Evolutionary conservation across 352 stramenopile genomes (phyloP).

Genomic region (Phytophthora chlamydospora): DNA sequence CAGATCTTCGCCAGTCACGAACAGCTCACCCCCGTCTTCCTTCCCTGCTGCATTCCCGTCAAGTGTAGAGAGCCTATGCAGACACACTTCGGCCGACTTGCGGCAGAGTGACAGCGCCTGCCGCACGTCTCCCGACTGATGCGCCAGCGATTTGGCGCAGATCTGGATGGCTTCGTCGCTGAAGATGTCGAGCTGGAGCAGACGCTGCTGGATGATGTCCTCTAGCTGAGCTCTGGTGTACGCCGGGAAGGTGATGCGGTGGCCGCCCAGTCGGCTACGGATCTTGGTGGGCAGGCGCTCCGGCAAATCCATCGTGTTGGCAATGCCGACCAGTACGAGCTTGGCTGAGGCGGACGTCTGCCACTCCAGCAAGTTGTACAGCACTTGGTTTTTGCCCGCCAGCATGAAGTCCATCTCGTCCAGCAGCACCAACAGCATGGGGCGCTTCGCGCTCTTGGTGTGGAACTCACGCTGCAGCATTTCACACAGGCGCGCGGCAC

Average conservation of each 20-base stretch:
- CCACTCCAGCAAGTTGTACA: conserved; percentile 87
- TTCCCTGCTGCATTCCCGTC: neutral
- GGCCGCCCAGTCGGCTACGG: conserved; percentile 62
- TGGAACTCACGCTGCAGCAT: conserved; percentile 58
- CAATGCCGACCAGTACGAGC: conserved; percentile 75
- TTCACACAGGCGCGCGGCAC: conserved; percentile 47
- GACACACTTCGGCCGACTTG: conserved; percentile 60
- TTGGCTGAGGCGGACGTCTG: conserved; percentile 60
- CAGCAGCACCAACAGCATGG: conserved; percentile 65
- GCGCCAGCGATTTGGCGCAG: conserved; percentile 66
- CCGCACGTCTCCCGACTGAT: conserved; percentile 71
- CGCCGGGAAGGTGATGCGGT: conserved; percentile 73
- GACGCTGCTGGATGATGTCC: conserved; percentile 67
- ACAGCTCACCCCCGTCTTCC: conserved; percentile 13
- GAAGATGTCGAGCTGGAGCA: conserved; percentile 65
- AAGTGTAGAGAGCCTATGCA: conserved; percentile 42
- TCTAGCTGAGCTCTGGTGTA: conserved; percentile 72
- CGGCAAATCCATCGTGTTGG: conserved; percentile 83
- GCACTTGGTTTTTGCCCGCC: conserved; percentile 70
- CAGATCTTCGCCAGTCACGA: conserved; percentile 65
- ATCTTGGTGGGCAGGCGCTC: conserved; percentile 76
- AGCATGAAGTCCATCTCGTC: conserved; percentile 86
- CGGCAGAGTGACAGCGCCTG: conserved; percentile 72
- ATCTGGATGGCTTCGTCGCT: conserved; percentile 66
- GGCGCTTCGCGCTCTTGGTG: conserved; percentile 39